These are phyloP conservation scores for Scedosporium minutisporum DNA, from an alignment of 2,329 filamentous ascomycete species.

Conservation along the genomic window DNA sequence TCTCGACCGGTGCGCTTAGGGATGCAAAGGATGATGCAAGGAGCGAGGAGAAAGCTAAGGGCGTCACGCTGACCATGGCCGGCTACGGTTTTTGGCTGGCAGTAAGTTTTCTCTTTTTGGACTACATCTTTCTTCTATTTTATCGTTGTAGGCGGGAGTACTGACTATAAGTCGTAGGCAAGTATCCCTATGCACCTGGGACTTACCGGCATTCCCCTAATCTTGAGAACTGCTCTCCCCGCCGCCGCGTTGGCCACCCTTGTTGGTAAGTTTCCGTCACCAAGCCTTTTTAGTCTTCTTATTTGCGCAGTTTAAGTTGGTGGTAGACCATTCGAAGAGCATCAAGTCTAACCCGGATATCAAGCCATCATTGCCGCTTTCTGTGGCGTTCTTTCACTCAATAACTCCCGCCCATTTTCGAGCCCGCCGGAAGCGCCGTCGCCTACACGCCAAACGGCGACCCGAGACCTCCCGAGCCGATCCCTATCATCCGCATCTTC, in stretches of 20 bases:
- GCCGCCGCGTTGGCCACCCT: conserved; percentile 38
- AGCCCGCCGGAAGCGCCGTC: conserved; percentile 29
- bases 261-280: conserved; percentile 30
- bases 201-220: conserved; percentile 28
- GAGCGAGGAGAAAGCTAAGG: conserved; percentile 24
- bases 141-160: neutral
- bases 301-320: neutral
- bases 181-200: conserved; percentile 44
- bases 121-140: neutral
- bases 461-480: conserved; percentile 16
- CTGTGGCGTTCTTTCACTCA: conserved; percentile 22
- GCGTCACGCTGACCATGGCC: conserved; percentile 29
- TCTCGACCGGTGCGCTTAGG: conserved; percentile 25
- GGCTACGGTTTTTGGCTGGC: conserved; percentile 44
- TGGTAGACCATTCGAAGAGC: neutral
- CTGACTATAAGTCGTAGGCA: conserved; percentile 22
- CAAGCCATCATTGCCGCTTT: conserved; percentile 27
- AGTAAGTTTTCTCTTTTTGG: conserved; percentile 26
- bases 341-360: conserved; percentile 4
- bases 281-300: neutral
- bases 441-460: conserved; percentile 21
- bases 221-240: conserved; percentile 39
- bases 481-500: conserved; percentile 33
- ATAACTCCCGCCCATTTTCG: conserved; percentile 18
- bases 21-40: conserved; percentile 20